phyloP scores from a whole-genome alignment of 768 basidiomycete species.

The Termitomyces sp. region DNA sequence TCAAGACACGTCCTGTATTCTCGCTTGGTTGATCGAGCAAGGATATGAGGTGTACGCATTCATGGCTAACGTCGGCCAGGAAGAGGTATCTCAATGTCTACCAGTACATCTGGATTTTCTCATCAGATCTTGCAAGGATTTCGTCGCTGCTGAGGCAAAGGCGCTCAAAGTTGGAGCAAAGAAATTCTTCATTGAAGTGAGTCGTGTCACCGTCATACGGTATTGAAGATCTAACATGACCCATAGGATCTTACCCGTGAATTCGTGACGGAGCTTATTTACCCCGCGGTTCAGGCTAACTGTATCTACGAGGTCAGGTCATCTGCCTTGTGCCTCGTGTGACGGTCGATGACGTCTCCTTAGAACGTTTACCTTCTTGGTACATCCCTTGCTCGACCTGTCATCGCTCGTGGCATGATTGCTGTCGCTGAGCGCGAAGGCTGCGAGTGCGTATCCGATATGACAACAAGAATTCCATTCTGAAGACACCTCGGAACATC shows the following conservation, averaged over 20 bases:
- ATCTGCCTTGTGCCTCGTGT: neutral
- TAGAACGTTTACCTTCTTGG: slow-evolving; percentile 96
- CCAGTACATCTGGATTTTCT: neutral
- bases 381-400: slow-evolving; percentile 95
- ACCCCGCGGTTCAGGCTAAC: slow-evolving; percentile 97
- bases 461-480: neutral
- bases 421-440: slow-evolving; percentile 83
- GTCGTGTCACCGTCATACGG: neutral
- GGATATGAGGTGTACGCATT: slow-evolving; percentile 97
- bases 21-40: slow-evolving; percentile 97
- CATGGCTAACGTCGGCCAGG: slow-evolving; percentile 94
- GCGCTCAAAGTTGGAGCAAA: slow-evolving; percentile 90
- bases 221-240: neutral
- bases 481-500: neutral
- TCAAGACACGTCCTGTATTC: slow-evolving; percentile 96
- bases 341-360: slow-evolving; percentile 1
- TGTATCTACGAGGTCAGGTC: slow-evolving; percentile 88
- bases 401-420: slow-evolving; percentile 99
- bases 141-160: slow-evolving; percentile 85
- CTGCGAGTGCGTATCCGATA: slow-evolving; percentile 73
- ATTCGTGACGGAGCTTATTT: slow-evolving; percentile 94
- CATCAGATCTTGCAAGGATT: slow-evolving; percentile 54
- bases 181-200: slow-evolving; percentile 88
- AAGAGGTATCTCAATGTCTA: slow-evolving; percentile 49
- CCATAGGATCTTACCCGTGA: slow-evolving; percentile 86